phyloP scores from a whole-genome alignment of 164 flowering plant species.

The Magnolia changhungtana region DNA sequence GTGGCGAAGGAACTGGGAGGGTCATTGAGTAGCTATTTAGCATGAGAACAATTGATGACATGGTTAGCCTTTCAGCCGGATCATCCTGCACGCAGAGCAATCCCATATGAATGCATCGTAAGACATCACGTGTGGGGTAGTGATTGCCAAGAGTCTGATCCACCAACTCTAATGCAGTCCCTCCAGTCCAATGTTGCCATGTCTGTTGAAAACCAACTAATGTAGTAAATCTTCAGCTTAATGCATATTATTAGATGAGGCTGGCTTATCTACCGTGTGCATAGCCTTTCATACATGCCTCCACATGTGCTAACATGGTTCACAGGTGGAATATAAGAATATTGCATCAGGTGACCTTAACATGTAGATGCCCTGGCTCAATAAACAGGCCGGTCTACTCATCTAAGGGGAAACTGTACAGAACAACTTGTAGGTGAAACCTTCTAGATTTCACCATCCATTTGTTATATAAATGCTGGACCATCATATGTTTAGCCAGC shows the following conservation, averaged over 20 bases:
- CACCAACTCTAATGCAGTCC: slow-evolving; percentile 11
- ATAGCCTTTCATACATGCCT: too few species aligned
- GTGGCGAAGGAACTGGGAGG: slow-evolving; percentile 20
- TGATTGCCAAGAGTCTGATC: slow-evolving; percentile 10
- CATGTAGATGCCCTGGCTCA: too few species aligned
- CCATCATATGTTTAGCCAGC: not conserved
- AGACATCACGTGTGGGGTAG: slow-evolving; percentile 11
- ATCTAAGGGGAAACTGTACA: too few species aligned
- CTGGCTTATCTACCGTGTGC: not conserved
- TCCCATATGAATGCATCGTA: slow-evolving; percentile 29
- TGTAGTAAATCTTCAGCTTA: not conserved
- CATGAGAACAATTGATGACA: slow-evolving; percentile 25
- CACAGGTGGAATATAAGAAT: too few species aligned
- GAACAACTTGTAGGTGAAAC: too few species aligned
- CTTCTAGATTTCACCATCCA: too few species aligned
- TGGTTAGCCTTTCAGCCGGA: slow-evolving; percentile 20
- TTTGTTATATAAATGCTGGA: too few species aligned
- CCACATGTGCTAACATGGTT: too few species aligned
- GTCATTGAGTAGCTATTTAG: slow-evolving; percentile 14
- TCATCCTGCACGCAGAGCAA: slow-evolving; percentile 32
- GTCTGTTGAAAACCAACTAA: slow-evolving; percentile 8
- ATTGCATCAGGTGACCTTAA: too few species aligned
- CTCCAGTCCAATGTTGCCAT: slow-evolving; percentile 23
- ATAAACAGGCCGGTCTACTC: too few species aligned
- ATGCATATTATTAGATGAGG: not conserved